phyloP scores from a whole-genome alignment of 805 yeast species.

The Sugiyamaella smithiae region DNA sequence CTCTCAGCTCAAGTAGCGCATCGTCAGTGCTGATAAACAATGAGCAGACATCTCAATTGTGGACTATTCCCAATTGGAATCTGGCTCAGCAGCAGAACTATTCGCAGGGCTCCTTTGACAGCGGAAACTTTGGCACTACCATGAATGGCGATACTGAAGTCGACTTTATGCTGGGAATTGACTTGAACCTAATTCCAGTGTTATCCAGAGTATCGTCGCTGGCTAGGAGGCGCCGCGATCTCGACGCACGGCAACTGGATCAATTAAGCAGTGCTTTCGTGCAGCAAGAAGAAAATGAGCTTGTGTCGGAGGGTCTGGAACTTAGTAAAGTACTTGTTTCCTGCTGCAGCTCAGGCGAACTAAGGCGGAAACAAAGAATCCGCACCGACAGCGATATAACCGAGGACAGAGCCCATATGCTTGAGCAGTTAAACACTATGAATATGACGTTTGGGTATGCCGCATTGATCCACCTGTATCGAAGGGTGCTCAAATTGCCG shows the following conservation, averaged over 20 bases:
- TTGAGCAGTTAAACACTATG: constrained; percentile 41
- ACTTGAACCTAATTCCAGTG: constrained; percentile 55
- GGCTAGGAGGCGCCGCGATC: constrained; percentile 34
- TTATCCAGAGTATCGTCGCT: constrained; percentile 49
- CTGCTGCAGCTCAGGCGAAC: constrained; percentile 25
- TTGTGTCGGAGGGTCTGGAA: constrained; percentile 42
- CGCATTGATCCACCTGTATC: constrained; percentile 54
- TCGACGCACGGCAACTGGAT: constrained; percentile 16
- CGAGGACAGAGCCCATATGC: constrained; percentile 18
- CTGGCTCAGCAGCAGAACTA: constrained; percentile 9
- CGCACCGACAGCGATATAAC: not conserved
- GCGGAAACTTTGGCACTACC: constrained; percentile 11
- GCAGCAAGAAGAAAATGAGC: constrained; percentile 11
- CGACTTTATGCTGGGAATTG: constrained; percentile 51
- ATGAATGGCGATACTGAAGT: constrained; percentile 15
- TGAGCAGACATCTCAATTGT: constrained; percentile 36
- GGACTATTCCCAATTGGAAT: constrained; percentile 29
- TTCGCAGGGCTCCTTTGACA: constrained; percentile 5
- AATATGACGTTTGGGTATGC: constrained; percentile 51
- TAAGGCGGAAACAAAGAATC: constrained; percentile 11
- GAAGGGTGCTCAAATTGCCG: constrained; percentile 53
- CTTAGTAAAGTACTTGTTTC: constrained; percentile 35
- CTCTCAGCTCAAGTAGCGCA: constrained; percentile 48
- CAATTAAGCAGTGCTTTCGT: constrained; percentile 14
- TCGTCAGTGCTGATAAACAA: constrained; percentile 25